Evolutionary conservation across 768 basidiomycete species (phyloP), one percentile per base, ranked within the genome.

Genomic region (Boletus speciosus): DNA sequence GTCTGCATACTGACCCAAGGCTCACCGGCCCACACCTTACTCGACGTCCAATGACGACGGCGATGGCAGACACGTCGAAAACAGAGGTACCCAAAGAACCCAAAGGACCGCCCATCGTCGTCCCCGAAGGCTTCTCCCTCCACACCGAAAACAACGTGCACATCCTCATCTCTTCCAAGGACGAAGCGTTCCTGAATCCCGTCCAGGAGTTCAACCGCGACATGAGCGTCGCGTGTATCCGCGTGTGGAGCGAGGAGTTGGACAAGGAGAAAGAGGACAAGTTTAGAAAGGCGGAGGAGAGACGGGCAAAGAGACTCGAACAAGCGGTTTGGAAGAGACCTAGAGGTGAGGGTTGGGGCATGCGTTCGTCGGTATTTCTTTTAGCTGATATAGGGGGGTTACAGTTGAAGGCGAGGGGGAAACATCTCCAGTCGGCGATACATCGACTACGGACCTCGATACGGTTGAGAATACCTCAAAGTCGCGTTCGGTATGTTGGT

Each of bases 181-280:
- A 92, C 58, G 88, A 90, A 53, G 92, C 95, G 3, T 99, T 99
- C 71, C 73, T 98, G 56, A 99, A 99, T 67, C 96, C 97, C 6
- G 88, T 98, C 12, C 97, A 99, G 67, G 93, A 99, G 71, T 99
- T 97, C 78, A 99, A 99, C 73, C 81, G 97, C 37, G 97, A 99
- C 72, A 70, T 92, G 43, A 93, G 90, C 59, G 85, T 98, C 40
- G 92, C 93, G 21, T 89, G 88, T 59, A 98, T 99, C 52, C 78
- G 85, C 31, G 83, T 85, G 4, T 99, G 93, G 93, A 87, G 89
- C 55, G 88, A 94, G 63, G 76, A 84, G 51, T 49, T 81, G 38
- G 81, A 88, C 65, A 77, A 72, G 65, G 73, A 74, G 51, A 93
- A 88, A 73, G 78, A 83, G 66, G 74, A 69, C 55, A 80, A 74